Percentiles rank a stretch among this genome's conserved stretches.
Conservation (phyloP, 495 filamentous ascomycete genomes). For the Aspergillus kassunensis region DNA sequence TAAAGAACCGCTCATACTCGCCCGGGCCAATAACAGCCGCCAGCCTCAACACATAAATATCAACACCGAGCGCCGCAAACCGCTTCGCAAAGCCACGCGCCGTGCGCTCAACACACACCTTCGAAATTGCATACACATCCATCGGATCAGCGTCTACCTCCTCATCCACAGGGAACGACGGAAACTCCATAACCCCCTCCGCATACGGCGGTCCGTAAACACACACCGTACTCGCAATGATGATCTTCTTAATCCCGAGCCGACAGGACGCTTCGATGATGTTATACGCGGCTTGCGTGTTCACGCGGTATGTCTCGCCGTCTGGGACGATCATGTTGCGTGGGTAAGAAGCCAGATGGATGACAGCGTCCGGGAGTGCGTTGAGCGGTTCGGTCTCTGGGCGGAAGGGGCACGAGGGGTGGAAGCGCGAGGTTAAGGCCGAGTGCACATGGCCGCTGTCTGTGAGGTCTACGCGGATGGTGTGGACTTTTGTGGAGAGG, state of each 20-base stretch:
- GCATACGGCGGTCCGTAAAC: slow-evolving; percentile 58
- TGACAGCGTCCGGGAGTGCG: slow-evolving; percentile 53
- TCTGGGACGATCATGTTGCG: slow-evolving; percentile 61
- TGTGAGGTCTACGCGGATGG: slow-evolving; percentile 55
- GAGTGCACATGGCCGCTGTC: slow-evolving; percentile 57
- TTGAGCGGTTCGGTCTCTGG: slow-evolving; percentile 28
- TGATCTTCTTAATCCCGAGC: slow-evolving; percentile 56
- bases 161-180: slow-evolving; percentile 54
- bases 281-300: slow-evolving; percentile 52
- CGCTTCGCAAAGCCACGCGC: slow-evolving; percentile 52
- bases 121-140: slow-evolving; percentile 57
- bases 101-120: slow-evolving; percentile 53
- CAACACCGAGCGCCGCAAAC: slow-evolving; percentile 33
- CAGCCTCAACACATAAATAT: slow-evolving; percentile 59
- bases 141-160: slow-evolving; percentile 50
- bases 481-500: slow-evolving; percentile 46
- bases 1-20: slow-evolving; percentile 51
- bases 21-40: slow-evolving; percentile 57
- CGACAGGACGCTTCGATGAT: slow-evolving; percentile 59
- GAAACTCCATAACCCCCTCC: slow-evolving; percentile 53
- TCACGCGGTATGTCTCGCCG: slow-evolving; percentile 53
- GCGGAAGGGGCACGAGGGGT: slow-evolving; percentile 46
- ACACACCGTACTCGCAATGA: slow-evolving; percentile 54
- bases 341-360: slow-evolving; percentile 58
- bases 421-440: slow-evolving; percentile 54